Evolutionary conservation across 495 filamentous ascomycete species (phyloP).

Genomic region (Pseudomonodictys pantanalensis): DNA sequence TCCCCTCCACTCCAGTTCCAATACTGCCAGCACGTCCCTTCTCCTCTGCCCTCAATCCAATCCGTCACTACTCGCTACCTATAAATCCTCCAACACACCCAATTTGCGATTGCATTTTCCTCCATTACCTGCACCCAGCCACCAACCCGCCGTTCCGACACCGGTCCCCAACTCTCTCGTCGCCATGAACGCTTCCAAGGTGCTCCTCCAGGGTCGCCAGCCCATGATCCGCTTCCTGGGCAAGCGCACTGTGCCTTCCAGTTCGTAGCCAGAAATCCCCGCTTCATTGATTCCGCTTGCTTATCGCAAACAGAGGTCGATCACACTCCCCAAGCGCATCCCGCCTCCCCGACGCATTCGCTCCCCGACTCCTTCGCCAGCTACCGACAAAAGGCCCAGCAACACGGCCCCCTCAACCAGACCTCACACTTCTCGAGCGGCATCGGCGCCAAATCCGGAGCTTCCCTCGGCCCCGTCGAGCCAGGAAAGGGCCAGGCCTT

Average conservation of each 20-base stretch:
- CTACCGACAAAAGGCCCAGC: conserved; percentile 89
- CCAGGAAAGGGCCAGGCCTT: conserved; percentile 75
- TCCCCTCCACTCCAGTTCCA: conserved; percentile 9
- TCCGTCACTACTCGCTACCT: not conserved
- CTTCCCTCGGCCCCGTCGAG: conserved; percentile 65
- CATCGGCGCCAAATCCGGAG: conserved; percentile 64
- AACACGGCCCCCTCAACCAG: conserved; percentile 80
- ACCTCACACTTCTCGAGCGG: conserved; percentile 47
- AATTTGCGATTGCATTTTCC: not conserved
- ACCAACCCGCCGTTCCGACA: conserved; percentile 8
- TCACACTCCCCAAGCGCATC: conserved; percentile 66
- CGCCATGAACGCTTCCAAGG: conserved; percentile 41
- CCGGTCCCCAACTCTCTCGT: conserved; percentile 4
- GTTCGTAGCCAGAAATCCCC: conserved; percentile 52
- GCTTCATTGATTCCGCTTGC: not conserved
- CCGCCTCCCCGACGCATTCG: conserved; percentile 58
- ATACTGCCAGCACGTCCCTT: not conserved
- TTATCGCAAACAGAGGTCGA: conserved; percentile 55
- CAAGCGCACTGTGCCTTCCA: conserved; percentile 69
- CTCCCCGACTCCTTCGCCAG: conserved; percentile 77
- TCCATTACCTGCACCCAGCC: not conserved
- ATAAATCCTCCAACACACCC: conserved; percentile 1
- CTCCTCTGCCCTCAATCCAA: not conserved
- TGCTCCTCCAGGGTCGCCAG: conserved; percentile 38
- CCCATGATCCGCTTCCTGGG: conserved; percentile 85